Percentiles rank a stretch among this genome's conserved stretches.
Evolutionary conservation across 768 basidiomycete species (phyloP).

Genomic region (Butyriboletus loyo): DNA sequence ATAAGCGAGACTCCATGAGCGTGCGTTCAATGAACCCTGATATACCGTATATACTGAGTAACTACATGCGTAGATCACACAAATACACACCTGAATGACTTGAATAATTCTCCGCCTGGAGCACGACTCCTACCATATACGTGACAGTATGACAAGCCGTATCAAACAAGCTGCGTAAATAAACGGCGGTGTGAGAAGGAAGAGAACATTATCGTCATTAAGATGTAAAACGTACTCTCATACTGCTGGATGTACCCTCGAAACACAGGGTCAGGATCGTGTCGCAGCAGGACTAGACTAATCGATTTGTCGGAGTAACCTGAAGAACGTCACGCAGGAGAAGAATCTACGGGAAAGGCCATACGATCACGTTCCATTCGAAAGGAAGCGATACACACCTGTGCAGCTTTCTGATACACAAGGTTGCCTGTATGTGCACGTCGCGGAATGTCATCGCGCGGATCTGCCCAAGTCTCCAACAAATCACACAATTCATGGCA

Average conservation of each 20-base stretch:
- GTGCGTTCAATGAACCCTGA: slow-evolving; percentile 31
- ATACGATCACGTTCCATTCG: slow-evolving; percentile 20
- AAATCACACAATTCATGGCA: slow-evolving; percentile 24
- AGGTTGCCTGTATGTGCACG: slow-evolving; percentile 34
- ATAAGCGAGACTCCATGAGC: slow-evolving; percentile 9
- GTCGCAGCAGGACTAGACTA: slow-evolving; percentile 29
- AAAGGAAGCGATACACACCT: slow-evolving; percentile 30
- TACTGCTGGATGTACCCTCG: slow-evolving; percentile 27
- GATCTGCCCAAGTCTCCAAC: slow-evolving; percentile 28
- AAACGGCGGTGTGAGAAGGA: slow-evolving; percentile 8
- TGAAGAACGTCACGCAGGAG: slow-evolving; percentile 34
- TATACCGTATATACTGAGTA: background rate
- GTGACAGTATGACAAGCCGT: slow-evolving; percentile 33
- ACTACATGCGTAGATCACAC: slow-evolving; percentile 6
- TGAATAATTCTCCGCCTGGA: slow-evolving; percentile 26
- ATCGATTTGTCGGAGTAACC: slow-evolving; percentile 23
- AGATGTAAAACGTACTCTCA: slow-evolving; percentile 31
- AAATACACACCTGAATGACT: slow-evolving; percentile 29
- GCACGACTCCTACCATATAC: slow-evolving; percentile 22
- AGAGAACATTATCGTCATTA: slow-evolving; percentile 2
- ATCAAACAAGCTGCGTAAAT: slow-evolving; percentile 27
- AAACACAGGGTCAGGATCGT: slow-evolving; percentile 28
- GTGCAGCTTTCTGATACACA: slow-evolving; percentile 34
- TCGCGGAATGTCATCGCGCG: slow-evolving; percentile 22
- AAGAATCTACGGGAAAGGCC: slow-evolving; percentile 26